Evolutionary conservation across 2,329 filamentous ascomycete genomes (phyloP).

Genomic region (Sphaerulina populicola): DNA sequence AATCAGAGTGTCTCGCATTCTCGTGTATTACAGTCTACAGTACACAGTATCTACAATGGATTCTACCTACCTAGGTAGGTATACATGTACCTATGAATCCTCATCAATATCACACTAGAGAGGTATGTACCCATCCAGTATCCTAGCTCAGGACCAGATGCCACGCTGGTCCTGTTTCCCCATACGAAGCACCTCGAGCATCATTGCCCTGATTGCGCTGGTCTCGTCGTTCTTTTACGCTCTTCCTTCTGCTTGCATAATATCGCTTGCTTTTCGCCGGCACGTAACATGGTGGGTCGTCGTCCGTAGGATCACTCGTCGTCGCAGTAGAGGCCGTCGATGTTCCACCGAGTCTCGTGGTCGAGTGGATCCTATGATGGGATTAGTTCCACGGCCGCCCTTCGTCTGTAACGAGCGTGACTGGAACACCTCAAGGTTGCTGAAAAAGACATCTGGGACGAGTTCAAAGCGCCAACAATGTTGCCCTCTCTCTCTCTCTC

Average conservation of each 20-base stretch:
- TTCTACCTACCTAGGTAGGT: too few species aligned
- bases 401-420: constrained; percentile 3
- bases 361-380: background rate
- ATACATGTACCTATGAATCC: too few species aligned
- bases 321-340: background rate
- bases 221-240: constrained; percentile 6
- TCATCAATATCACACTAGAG: background rate
- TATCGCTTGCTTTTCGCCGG: constrained; percentile 8
- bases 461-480: constrained; percentile 2
- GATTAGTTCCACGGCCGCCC: constrained; percentile 4
- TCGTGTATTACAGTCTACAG: background rate
- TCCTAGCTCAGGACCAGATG: constrained; percentile 7
- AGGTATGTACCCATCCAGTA: background rate
- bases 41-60: background rate
- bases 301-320: background rate
- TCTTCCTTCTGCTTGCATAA: constrained; percentile 6
- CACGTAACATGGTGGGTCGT: constrained; percentile 1
- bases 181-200: constrained; percentile 4
- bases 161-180: constrained; percentile 6
- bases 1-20: background rate
- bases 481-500: constrained; percentile 2
- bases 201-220: constrained; percentile 1
- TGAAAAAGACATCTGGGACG: background rate
- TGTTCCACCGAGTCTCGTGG: background rate
- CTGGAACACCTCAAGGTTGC: constrained; percentile 1